phyloP scores from a whole-genome alignment of 139 green algal genomes.

The Closterium sp. region DNA sequence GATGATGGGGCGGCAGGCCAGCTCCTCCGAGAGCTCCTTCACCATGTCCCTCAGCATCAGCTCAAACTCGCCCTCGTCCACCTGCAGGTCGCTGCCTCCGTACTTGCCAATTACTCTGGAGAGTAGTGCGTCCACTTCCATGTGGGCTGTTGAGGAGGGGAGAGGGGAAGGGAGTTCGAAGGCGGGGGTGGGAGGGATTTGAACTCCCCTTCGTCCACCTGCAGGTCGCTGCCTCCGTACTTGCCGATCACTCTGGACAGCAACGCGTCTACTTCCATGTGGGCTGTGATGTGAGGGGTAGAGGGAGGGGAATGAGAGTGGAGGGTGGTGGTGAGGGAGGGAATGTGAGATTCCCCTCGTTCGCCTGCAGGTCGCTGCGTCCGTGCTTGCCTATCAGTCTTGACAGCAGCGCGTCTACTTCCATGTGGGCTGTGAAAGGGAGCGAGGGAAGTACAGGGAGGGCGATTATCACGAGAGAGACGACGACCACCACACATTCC shows the following conservation, averaged over 20 bases:
- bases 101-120: neutral
- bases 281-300: neutral
- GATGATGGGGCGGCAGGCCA: neutral
- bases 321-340: too few relatives aligned
- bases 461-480: neutral
- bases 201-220: neutral
- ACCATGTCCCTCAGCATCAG: neutral
- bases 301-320: too few relatives aligned
- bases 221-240: neutral
- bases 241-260: neutral
- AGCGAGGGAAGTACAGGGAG: neutral
- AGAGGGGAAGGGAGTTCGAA: neutral
- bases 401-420: neutral
- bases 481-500: neutral
- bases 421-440: neutral
- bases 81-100: neutral
- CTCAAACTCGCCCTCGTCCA: neutral
- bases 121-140: neutral
- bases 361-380: neutral
- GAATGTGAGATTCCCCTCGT: neutral
- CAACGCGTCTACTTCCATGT: neutral
- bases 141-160: neutral
- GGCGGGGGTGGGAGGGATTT: neutral
- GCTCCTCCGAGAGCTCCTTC: neutral
- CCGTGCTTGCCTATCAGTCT: neutral